Percentiles rank a stretch among this genome's conserved stretches.
Evolutionary conservation across 192 early-diverging fungal genomes (phyloP).

Genomic region (Chytriomyces sp.): DNA sequence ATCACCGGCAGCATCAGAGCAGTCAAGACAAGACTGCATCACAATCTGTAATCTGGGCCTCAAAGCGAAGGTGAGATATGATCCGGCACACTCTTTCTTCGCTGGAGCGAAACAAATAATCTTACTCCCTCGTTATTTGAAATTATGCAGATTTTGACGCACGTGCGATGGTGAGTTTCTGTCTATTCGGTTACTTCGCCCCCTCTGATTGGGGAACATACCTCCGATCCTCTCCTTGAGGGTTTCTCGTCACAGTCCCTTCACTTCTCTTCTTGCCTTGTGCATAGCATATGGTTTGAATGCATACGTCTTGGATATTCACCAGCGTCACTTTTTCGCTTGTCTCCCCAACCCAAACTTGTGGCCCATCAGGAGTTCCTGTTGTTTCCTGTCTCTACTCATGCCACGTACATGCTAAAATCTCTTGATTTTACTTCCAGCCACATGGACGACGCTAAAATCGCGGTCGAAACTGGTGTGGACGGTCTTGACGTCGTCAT

Average conservation of each 20-base stretch:
- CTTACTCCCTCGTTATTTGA: not conserved
- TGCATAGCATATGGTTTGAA: no score
- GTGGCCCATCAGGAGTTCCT: not conserved
- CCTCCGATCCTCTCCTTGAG: not conserved
- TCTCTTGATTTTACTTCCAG: slow-evolving; percentile 34
- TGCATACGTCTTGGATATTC: no score
- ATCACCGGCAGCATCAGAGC: slow-evolving; percentile 94
- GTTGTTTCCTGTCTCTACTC: not conserved
- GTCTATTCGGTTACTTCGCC: not conserved
- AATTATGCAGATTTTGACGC: slow-evolving; percentile 27
- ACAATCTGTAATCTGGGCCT: slow-evolving; percentile 90
- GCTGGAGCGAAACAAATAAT: no score
- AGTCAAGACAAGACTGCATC: slow-evolving; percentile 89
- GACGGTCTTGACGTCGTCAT: slow-evolving; percentile 98
- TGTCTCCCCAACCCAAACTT: no score
- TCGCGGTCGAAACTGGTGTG: slow-evolving; percentile 96
- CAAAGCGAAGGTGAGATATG: slow-evolving; percentile 79
- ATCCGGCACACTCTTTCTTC: not conserved
- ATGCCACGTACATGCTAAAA: not conserved
- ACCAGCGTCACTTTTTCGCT: no score
- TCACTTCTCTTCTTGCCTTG: no score
- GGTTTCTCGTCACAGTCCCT: no score
- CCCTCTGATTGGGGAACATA: not conserved
- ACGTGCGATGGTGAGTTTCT: slow-evolving; percentile 33
- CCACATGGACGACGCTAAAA: slow-evolving; percentile 98